phyloP scores from a whole-genome alignment of 2,329 filamentous ascomycete genomes.

The Apiospora phragmitis region DNA sequence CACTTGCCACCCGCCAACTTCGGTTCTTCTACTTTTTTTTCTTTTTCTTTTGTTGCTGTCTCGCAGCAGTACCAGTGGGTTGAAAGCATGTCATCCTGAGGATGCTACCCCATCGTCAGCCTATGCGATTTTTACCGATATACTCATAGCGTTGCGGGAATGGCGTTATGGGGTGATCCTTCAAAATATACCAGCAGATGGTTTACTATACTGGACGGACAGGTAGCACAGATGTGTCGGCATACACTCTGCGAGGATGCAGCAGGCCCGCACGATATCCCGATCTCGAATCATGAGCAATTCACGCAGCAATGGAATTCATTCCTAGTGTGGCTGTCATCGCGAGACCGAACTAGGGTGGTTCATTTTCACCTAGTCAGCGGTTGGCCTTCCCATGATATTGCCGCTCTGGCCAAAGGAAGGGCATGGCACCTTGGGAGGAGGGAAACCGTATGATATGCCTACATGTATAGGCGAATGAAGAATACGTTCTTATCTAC shows the following conservation, averaged over 20 bases:
- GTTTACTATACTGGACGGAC: background rate
- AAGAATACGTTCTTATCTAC: background rate
- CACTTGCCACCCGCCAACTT: background rate
- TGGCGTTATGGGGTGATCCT: background rate
- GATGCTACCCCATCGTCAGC: too few species aligned
- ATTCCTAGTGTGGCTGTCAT: background rate
- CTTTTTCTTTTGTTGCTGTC: background rate
- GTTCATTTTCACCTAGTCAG: background rate
- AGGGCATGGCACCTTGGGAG: background rate
- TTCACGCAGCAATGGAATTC: background rate
- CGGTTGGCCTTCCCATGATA: background rate
- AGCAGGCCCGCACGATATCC: too few species aligned
- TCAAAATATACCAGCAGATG: background rate
- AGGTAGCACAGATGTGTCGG: background rate
- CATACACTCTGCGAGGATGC: background rate
- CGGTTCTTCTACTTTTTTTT: background rate
- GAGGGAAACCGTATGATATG: background rate
- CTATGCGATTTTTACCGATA: too few species aligned
- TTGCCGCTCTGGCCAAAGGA: background rate
- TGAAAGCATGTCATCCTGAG: too few species aligned
- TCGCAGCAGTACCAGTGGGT: too few species aligned
- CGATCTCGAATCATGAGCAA: background rate
- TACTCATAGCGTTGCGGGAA: background rate
- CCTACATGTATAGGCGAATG: background rate
- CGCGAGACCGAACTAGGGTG: background rate